Evolutionary conservation across 352 stramenopile genomes (phyloP), one percentile per base, ranked within the genome.

Genomic region (Globisporangium carolinianum): DNA sequence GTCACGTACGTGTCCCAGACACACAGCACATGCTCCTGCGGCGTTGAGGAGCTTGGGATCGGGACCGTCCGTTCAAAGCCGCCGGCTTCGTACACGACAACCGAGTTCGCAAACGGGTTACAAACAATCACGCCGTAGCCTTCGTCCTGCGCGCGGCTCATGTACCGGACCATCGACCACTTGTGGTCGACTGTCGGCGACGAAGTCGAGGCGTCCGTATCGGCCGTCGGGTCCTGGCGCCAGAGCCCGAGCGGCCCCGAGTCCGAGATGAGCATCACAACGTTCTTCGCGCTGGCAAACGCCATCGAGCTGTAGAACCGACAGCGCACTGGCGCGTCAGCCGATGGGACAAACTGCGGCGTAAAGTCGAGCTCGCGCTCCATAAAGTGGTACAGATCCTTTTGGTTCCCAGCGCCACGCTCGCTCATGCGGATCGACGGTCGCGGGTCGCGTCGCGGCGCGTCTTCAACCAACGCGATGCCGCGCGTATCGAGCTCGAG

Each of bases 301-400:
- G 86, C 83, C 86, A 95, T 95, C 7, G 86, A 93, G 47, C 76
- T 90, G 64, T 95, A 95, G 50, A 95, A 76, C 15, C 86, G 82
- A 52, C 86, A 95, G 24, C 86, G 86, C 38, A 95, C 84, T 6
- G 84, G 83, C 45, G 86, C 87, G n/a, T 95, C 86, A 15, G 83
- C 77, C 18, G 86, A 94, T 46, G 86, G 86, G 5, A 95, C 82
- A 67, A 95, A 95, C 43, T 89, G 68, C 52, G 83, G 76, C 1
- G 80, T 90, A 48, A 93, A 95, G 58, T 94, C 74, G 47, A 95
- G 60, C 47, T 94, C 84, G 55, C 69, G 76, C 62, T 95, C 86
- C 70, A 95, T 91, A 55, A 85, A 89, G 43, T 87, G 82, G 67
- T 94, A 93, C 48, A 95, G 67, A 53, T 95, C 86, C 43, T 91